Evolutionary conservation across 2,329 filamentous ascomycete genomes (phyloP).

Genomic region (Dothidotthia symphoricarpi): DNA sequence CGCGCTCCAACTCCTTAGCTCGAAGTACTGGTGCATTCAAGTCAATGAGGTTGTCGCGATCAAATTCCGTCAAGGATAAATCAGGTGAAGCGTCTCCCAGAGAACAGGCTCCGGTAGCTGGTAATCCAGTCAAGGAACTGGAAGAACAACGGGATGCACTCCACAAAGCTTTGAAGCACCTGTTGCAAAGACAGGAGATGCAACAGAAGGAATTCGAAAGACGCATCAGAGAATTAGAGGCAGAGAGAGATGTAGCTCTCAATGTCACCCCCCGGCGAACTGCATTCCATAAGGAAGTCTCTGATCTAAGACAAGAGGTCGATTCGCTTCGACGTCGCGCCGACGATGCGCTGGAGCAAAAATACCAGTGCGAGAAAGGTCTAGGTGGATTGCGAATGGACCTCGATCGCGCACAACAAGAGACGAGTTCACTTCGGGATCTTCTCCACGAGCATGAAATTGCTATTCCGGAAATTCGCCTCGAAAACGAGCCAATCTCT

Average conservation of each 20-base stretch:
- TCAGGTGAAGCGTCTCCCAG: conserved; percentile 59
- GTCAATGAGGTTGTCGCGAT: conserved; percentile 46
- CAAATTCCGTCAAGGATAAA: conserved; percentile 44
- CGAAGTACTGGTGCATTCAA: conserved; percentile 47
- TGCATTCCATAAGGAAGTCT: conserved; percentile 82
- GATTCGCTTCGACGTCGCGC: conserved; percentile 79
- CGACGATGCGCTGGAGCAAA: conserved; percentile 91
- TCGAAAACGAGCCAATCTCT: conserved; percentile 60
- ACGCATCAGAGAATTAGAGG: conserved; percentile 72
- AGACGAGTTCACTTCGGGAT: conserved; percentile 77
- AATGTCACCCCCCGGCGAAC: conserved; percentile 67
- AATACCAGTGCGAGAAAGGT: conserved; percentile 93
- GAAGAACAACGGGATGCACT: conserved; percentile 92
- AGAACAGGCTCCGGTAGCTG: conserved; percentile 19
- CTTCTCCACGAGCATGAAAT: conserved; percentile 83
- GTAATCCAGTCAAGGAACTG: conserved; percentile 71
- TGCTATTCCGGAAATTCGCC: conserved; percentile 61
- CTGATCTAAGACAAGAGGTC: conserved; percentile 77
- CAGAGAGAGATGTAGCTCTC: conserved; percentile 72
- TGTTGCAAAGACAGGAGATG: conserved; percentile 81
- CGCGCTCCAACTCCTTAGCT: conserved; percentile 67
- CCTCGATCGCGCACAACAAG: conserved; percentile 89
- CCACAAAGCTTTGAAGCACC: conserved; percentile 78
- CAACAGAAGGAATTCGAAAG: conserved; percentile 83
- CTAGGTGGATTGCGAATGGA: conserved; percentile 91